Conservation (phyloP, 306 rosid genomes). For the Inga leiocalycina region DNA sequence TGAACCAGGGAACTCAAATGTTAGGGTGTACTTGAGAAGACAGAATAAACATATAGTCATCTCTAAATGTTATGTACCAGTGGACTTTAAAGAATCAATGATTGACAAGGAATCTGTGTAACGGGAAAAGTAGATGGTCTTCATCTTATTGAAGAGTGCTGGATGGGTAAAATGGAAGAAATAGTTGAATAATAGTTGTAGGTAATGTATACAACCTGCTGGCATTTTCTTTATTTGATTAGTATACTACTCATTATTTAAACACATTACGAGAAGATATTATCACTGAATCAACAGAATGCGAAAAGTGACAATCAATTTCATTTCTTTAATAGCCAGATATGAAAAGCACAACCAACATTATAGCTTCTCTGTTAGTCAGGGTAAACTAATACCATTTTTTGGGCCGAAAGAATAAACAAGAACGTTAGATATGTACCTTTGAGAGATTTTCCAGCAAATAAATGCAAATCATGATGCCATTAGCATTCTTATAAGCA, state of each 20-base stretch:
- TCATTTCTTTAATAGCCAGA: slow-evolving; percentile 11
- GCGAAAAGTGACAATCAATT: not conserved
- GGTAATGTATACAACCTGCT: slow-evolving; percentile 9
- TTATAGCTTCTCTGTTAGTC: not conserved
- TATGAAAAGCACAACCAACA: not conserved
- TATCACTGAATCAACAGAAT: not conserved
- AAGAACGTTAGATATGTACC: not conserved
- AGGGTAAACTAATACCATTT: not conserved
- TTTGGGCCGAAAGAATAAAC: not conserved
- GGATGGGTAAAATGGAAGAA: slow-evolving; percentile 4
- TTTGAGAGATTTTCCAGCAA: not conserved
- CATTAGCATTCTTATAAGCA: slow-evolving; percentile 1
- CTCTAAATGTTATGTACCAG: not conserved
- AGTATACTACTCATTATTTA: slow-evolving; percentile 21
- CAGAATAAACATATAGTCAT: not conserved
- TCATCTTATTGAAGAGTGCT: not conserved
- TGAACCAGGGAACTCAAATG: not conserved
- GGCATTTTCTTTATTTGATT: slow-evolving; percentile 18
- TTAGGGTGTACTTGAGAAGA: not conserved
- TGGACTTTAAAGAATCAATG: not conserved
- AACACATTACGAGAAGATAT: not conserved
- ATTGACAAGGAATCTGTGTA: not conserved
- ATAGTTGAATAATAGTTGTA: not conserved
- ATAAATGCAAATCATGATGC: not conserved
- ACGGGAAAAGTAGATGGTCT: not conserved